phyloP scores from a whole-genome alignment of 441 rosid species.

The Capsella rubella region DNA sequence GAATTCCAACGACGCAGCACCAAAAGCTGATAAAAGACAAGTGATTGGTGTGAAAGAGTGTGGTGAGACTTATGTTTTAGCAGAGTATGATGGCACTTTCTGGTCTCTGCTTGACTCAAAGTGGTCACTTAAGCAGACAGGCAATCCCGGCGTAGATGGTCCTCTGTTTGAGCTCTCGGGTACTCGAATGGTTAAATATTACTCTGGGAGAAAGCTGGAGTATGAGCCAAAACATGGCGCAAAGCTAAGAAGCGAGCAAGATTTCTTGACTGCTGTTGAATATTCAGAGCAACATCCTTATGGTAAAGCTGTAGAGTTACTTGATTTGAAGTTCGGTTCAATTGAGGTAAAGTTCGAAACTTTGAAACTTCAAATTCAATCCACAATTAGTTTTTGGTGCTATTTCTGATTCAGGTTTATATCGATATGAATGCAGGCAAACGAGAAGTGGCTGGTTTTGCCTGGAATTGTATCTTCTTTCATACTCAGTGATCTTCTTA shows the following conservation, averaged over 20 bases:
- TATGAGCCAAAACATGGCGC: conserved; percentile 61
- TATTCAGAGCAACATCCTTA: conserved; percentile 74
- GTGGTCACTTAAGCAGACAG: conserved; percentile 58
- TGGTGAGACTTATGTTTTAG: conserved; percentile 65
- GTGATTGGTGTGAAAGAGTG: conserved; percentile 57
- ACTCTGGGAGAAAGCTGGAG: conserved; percentile 69
- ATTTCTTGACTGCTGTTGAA: conserved; percentile 74
- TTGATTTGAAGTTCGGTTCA: conserved; percentile 62
- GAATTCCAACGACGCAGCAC: conserved; percentile 46
- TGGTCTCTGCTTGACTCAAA: conserved; percentile 77
- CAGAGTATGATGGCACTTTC: conserved; percentile 55
- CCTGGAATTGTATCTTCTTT: conserved; percentile 63
- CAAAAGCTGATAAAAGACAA: conserved; percentile 51
- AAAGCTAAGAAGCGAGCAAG: conserved; percentile 58
- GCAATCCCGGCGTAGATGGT: conserved; percentile 45
- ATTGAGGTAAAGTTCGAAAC: conserved; percentile 55
- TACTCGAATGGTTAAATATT: conserved; percentile 62
- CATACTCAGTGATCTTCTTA: conserved; percentile 56
- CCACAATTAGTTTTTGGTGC: background rate
- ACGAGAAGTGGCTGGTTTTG: conserved; percentile 68
- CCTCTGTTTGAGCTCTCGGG: conserved; percentile 70
- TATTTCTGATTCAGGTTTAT: background rate
- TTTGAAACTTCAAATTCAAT: background rate
- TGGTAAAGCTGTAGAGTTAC: conserved; percentile 76
- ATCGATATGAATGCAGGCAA: conserved; percentile 53